Conservation (phyloP, 2,329 filamentous ascomycete genomes). For the Fusarium zealandicum region DNA sequence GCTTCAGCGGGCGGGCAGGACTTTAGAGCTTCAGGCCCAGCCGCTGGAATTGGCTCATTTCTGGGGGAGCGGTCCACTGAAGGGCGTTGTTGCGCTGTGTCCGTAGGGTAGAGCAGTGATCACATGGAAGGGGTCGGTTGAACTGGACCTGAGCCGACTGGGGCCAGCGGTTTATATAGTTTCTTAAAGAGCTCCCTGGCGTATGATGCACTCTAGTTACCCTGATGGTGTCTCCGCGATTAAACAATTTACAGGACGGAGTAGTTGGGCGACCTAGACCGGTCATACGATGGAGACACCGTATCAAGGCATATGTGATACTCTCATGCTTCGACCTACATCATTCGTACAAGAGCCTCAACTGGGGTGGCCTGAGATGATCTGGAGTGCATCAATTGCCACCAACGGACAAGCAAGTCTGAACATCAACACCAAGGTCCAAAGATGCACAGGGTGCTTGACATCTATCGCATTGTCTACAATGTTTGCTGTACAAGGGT, state of each 20-base stretch:
- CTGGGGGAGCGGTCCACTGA: not conserved
- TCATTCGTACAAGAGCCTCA: conserved; percentile 1
- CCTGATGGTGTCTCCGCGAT: conserved; percentile 3
- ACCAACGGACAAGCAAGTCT: not conserved
- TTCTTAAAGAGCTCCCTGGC: not conserved
- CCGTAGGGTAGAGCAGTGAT: not conserved
- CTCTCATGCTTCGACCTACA: not conserved
- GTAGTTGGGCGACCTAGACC: no score
- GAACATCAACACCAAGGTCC: not conserved
- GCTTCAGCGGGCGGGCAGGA: no score
- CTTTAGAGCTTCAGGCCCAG: not conserved
- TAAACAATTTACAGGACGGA: no score
- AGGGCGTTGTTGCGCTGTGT: not conserved
- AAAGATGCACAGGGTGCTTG: not conserved
- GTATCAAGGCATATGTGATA: not conserved
- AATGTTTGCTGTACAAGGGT: no score
- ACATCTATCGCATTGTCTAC: no score
- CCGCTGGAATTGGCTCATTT: conserved; percentile 1
- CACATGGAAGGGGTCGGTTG: no score
- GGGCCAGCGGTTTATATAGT: conserved; percentile 7
- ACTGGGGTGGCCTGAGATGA: conserved; percentile 1
- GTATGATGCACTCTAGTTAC: conserved; percentile 9
- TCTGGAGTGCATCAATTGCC: not conserved
- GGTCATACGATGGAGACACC: no score
- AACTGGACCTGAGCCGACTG: not conserved